These are phyloP conservation scores for Alternaria sp. DNA, from an alignment of 2,329 filamentous ascomycete species.

Conservation along the genomic window DNA sequence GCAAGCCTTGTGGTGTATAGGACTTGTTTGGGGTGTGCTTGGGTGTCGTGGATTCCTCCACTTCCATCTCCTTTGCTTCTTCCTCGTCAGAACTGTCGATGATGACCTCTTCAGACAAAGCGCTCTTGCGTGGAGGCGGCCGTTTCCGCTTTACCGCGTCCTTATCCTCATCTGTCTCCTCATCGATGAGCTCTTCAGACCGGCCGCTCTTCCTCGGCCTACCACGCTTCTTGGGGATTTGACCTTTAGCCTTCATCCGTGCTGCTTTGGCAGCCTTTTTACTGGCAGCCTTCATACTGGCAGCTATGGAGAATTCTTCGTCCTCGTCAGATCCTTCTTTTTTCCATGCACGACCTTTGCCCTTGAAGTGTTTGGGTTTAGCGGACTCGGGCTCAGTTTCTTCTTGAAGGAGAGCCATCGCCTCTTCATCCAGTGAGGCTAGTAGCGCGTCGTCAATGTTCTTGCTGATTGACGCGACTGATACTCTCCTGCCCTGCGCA, in stretches of 20 bases:
- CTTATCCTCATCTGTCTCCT: slow-evolving; percentile 21
- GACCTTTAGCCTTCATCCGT: slow-evolving; percentile 22
- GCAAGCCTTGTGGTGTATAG: slow-evolving; percentile 9
- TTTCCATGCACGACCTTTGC: slow-evolving; percentile 44
- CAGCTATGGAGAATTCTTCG: slow-evolving; percentile 35
- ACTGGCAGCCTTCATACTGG: slow-evolving; percentile 31
- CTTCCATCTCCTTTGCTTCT: slow-evolving; percentile 1
- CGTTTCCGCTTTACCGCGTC: slow-evolving; percentile 21
- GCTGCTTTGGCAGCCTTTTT: slow-evolving; percentile 31
- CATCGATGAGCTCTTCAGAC: slow-evolving; percentile 27
- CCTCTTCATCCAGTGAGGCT: slow-evolving; percentile 23
- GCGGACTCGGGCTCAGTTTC: slow-evolving; percentile 17
- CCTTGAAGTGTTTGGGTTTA: slow-evolving; percentile 41
- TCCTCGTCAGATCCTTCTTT: slow-evolving; percentile 45
- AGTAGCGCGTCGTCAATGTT: slow-evolving; percentile 18
- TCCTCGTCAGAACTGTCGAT: slow-evolving; percentile 22
- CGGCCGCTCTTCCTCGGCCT: slow-evolving; percentile 32
- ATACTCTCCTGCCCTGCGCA: slow-evolving; percentile 22
- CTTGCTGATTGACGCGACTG: slow-evolving; percentile 21
- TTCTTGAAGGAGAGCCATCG: slow-evolving; percentile 23
- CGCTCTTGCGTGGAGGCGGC: slow-evolving; percentile 27
- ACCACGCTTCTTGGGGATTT: slow-evolving; percentile 27
- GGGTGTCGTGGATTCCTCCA: slow-evolving; percentile 2
- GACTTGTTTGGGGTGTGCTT: slow-evolving; percentile 5
- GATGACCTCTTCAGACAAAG: slow-evolving; percentile 28